These are phyloP conservation scores for Syncephalastrum contaminatum DNA, from an alignment of 371 early-diverging fungal species.

Conservation along the genomic window DNA sequence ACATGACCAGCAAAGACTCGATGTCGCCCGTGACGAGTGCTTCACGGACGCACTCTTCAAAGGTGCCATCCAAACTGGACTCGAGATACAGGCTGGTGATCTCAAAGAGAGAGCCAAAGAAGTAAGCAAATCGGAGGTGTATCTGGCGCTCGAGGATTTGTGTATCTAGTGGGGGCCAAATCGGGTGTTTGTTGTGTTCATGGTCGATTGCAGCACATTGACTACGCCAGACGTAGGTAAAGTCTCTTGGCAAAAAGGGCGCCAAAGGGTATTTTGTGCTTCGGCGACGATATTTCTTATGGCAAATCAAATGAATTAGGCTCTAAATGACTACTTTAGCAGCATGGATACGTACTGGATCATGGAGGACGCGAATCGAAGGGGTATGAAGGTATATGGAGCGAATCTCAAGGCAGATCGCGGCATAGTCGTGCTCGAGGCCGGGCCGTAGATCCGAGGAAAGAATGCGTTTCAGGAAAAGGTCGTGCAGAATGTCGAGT, in stretches of 20 bases:
- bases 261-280: slow-evolving; percentile 50
- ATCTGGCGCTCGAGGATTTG: slow-evolving; percentile 10
- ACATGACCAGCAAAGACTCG: slow-evolving; percentile 37
- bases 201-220: slow-evolving; percentile 26
- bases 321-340: too few relatives aligned
- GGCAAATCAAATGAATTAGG: neutral
- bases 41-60: slow-evolving; percentile 50
- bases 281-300: slow-evolving; percentile 49
- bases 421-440: slow-evolving; percentile 38
- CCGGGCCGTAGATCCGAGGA: slow-evolving; percentile 16
- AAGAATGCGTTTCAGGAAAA: slow-evolving; percentile 31
- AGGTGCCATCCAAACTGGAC: slow-evolving; percentile 43
- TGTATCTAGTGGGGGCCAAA: neutral
- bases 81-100: slow-evolving; percentile 46
- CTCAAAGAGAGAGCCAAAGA: slow-evolving; percentile 44
- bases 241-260: slow-evolving; percentile 51
- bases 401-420: slow-evolving; percentile 37
- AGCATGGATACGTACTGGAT: slow-evolving; percentile 32
- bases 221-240: slow-evolving; percentile 38
- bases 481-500: slow-evolving; percentile 34
- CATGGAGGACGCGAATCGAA: slow-evolving; percentile 44
- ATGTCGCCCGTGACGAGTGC: slow-evolving; percentile 43
- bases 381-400: slow-evolving; percentile 40
- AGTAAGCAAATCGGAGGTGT: slow-evolving; percentile 37
- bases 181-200: neutral